Base-by-base conservation (phyloP, 1,139 yeast species). In the Suhomyces kunorum region DNA sequence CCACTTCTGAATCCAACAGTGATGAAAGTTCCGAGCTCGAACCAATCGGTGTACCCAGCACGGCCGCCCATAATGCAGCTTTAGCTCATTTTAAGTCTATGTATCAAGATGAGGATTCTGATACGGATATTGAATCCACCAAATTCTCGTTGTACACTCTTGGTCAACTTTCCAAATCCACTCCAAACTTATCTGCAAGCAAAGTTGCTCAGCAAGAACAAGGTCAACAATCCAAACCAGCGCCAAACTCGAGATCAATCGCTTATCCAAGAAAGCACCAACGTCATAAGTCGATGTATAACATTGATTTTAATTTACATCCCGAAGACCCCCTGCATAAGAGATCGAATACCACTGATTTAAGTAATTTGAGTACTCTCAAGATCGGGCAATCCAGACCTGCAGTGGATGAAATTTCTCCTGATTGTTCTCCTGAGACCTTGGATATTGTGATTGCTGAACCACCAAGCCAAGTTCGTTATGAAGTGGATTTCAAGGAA, bases 401-500 rank as follows among this genome's bases (percentile, higher is more conserved):
- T 13, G 20, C 1, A 2, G 8, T n/a, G 3, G 25, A 29, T 8
- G 32, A 29, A 15, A 13, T 18, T 11, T 19, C 12, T 4, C 8
- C 14, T 12, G 32, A 29, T 13, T 29, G 32, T 5, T 32, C 40
- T 5, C 42, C 45, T 2, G 45, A 42, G 16, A 4, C 35, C 1
- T 15, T 42, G 28, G 19, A 58, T 18, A 61, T 70, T 12, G 51
- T 51, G 9, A 63, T 71, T 8, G 64, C 61, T 1, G 74, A 66
- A 29, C 76, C 76, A 2, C 78, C 78, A 5, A 46, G 48, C 14
- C 62, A 56, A 32, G 66, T 72, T 2, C 47, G 56, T 15, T 72
- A 72, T 49, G 68, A 58, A 2, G 69, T 72, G 17, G 78, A 72
- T 44, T 72, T 72, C 54, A 67, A 61, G 36, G 74, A 67, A 37